Evolutionary conservation across 768 basidiomycete species (phyloP), one percentile per base, ranked within the genome.

Genomic region (Postia placenta): DNA sequence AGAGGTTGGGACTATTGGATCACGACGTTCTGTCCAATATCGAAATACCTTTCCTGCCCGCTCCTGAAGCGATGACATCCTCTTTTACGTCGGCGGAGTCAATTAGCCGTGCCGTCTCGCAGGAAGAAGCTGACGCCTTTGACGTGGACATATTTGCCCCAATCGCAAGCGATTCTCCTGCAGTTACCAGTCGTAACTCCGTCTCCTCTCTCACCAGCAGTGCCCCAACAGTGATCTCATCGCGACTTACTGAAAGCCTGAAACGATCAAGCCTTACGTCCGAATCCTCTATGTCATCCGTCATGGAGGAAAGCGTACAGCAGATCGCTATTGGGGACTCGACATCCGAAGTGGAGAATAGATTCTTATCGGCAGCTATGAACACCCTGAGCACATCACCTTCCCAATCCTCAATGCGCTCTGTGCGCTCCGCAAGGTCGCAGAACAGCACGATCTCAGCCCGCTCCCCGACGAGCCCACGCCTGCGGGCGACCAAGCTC

Each of bases 11-110:
- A 5, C 70, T 95, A 7, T 72, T 95, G 38, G 92, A 92, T 56
- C 89, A 94, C 56, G 92, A 95, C 57, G 85, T 96, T 25, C 80
- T 92, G 19, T 85, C 90, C 4, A 85, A 84, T 54, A 93, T 96
- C 51, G 87, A 89, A 53, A 81, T 96, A 11, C 93, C 94, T 1
- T 86, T 81, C 61, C 66, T 92, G 23, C 74, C 78, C 6, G 76
- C 79, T 25, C 63, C 69, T 54, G 52, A 51, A 26, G 49, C 56
- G 24, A 69, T 71, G 23, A 57, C 48, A 41, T 42, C 41, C 45
- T 48, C 47, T 33, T 54, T 42, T 44, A 60, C 28, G 48, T 37
- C 11, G 45, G 41, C 36, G 56, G 53, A 22, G 57, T 48, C 54
- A 37, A 28, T 17, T n/a, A 14, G 19, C 19, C 9, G 38, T 6